Conservation (phyloP, 106 monocot species). For the Alisma plantagoaquatica region DNA sequence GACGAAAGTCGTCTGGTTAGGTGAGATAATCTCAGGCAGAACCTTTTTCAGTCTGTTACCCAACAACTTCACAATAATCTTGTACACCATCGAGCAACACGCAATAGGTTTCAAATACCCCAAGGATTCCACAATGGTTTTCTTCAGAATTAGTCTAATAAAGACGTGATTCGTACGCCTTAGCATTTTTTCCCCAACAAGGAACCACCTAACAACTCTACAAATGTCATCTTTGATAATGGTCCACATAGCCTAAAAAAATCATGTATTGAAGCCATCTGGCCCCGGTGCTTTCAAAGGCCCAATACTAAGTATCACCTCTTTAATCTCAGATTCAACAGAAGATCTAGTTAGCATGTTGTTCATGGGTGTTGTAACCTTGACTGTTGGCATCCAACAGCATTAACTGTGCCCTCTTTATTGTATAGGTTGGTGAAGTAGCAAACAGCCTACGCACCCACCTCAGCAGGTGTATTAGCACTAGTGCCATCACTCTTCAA, state of each 20-base stretch:
- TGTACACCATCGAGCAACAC: background rate
- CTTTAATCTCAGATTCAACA: background rate
- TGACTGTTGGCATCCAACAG: too few relatives aligned
- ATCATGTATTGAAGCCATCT: background rate
- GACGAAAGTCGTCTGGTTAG: background rate
- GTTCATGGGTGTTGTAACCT: too few relatives aligned
- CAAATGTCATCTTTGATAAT: background rate
- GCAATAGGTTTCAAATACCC: background rate
- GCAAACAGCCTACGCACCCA: background rate
- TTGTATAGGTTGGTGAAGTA: background rate
- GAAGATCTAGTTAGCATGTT: too few relatives aligned
- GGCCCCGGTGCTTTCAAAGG: background rate
- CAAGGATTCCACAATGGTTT: background rate
- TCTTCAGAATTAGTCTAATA: background rate
- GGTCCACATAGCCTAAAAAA: background rate
- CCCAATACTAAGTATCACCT: background rate
- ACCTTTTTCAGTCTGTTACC: background rate
- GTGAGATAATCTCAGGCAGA: background rate
- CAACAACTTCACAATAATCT: background rate
- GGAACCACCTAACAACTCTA: background rate
- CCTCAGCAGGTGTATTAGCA: background rate
- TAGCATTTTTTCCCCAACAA: background rate
- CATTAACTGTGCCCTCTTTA: background rate
- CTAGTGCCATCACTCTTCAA: too few relatives aligned
- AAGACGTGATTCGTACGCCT: background rate